These are phyloP conservation scores for Aspergillus sp. DNA, from an alignment of 2,329 filamentous ascomycete genomes.

Conservation along the genomic window DNA sequence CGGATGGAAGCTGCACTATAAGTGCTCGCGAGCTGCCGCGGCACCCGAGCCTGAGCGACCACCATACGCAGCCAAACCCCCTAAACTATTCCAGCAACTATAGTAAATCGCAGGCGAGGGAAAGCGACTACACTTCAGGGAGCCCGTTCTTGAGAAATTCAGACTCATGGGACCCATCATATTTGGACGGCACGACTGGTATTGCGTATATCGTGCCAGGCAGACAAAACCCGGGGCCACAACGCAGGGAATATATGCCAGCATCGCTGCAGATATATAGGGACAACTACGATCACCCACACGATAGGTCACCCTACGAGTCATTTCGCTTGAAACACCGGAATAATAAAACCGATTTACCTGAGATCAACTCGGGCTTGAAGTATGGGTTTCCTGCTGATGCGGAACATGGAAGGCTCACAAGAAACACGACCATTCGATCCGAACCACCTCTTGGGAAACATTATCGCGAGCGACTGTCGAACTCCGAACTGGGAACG, in stretches of 20 bases:
- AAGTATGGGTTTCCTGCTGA: neutral
- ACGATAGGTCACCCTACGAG: conserved; percentile 11
- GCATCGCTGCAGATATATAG: conserved; percentile 6
- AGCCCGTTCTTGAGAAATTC: conserved; percentile 5
- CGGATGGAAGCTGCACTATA: neutral
- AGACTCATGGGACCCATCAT: neutral
- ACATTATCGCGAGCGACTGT: neutral
- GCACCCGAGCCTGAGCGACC: conserved; percentile 6
- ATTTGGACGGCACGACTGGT: neutral
- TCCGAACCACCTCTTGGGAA: conserved; percentile 4
- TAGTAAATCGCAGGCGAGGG: neutral
- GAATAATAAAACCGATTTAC: conserved; percentile 4
- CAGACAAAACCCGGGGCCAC: neutral
- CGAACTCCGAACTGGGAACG: neutral
- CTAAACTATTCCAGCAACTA: conserved; percentile 16
- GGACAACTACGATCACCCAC: conserved; percentile 5
- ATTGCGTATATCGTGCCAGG: neutral
- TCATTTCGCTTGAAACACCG: neutral
- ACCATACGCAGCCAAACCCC: conserved; percentile 18
- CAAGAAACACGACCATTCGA: neutral
- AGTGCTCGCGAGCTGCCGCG: conserved; percentile 4
- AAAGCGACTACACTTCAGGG: neutral
- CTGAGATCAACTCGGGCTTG: conserved; percentile 8
- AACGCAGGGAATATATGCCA: neutral
- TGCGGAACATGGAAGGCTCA: neutral